Evolutionary conservation across 805 yeast species (phyloP).

Genomic region (Candida corydali): DNA sequence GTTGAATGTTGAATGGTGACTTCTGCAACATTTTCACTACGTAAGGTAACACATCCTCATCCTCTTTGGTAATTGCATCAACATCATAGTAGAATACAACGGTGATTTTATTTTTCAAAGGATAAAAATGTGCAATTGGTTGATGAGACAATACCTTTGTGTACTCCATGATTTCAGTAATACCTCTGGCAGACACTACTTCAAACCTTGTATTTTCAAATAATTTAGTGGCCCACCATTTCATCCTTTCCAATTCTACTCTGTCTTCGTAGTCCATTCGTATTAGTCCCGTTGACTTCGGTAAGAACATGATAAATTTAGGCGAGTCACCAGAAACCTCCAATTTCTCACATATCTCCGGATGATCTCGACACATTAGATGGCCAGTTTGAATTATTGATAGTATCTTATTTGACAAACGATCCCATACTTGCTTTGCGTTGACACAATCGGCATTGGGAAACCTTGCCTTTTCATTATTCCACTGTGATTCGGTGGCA

Average conservation of each 20-base stretch:
- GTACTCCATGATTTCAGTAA: conserved; percentile 27
- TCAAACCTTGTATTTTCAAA: conserved; percentile 43
- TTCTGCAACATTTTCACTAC: conserved; percentile 57
- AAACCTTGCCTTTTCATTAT: conserved; percentile 31
- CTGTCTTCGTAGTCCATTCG: conserved; percentile 43
- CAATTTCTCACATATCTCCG: conserved; percentile 48
- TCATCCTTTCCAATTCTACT: conserved; percentile 27
- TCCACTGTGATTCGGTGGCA: conserved; percentile 39
- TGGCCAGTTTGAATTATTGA: conserved; percentile 45
- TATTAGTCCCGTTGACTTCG: conserved; percentile 43
- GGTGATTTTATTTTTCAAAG: conserved; percentile 38
- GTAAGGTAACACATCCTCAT: conserved; percentile 56
- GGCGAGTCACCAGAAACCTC: conserved; percentile 42
- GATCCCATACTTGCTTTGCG: conserved; percentile 55
- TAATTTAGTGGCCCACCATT: conserved; percentile 45
- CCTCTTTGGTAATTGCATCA: conserved; percentile 54
- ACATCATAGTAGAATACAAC: conserved; percentile 53
- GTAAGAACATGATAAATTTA: conserved; percentile 48
- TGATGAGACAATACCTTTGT: conserved; percentile 23
- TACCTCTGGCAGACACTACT: conserved; percentile 21
- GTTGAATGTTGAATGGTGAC: conserved; percentile 49
- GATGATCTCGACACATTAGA: conserved; percentile 53
- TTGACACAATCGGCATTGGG: conserved; percentile 46
- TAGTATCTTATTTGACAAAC: conserved; percentile 46
- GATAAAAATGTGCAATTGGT: conserved; percentile 35